Evolutionary conservation across 352 stramenopile species (phyloP), one percentile per base, ranked within the genome.

Genomic region (Peronospora belbahrii): DNA sequence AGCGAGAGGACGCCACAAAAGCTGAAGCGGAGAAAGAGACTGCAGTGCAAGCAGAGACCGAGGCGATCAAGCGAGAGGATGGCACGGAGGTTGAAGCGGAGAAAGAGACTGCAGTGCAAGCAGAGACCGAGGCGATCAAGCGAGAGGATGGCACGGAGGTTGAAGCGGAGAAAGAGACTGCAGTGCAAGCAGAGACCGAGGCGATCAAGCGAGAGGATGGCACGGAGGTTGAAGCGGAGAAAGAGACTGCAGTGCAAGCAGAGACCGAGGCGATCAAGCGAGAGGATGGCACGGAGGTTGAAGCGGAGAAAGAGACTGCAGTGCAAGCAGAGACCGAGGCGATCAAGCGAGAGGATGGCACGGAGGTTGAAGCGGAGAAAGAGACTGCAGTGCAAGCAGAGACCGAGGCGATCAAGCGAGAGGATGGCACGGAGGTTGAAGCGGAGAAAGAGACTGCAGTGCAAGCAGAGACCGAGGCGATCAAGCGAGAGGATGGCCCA

Each of bases 321-420:
- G 35, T 28, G 19, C 30, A 17, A 42, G 52, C 33, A 23, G 20
- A 59, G 11, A 39, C 48, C 1, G 17, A 56, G 35, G 37, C 42
- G 14, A 8, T 14, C 31, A 14, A 52, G 18, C 42, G 31, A 10
- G 32, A 51, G 15, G 43, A 36, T 6, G 14, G 37, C 2, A 35
- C n/a, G n/a, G n/a, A n/a, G n/a, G n/a, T n/a, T n/a, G 42, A 59
- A 9, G 53, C 34, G 7, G 47, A 61, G 30, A 17, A 36, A n/a
- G 35, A 59, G 28, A 18, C 46, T 17, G 30, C 48, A 25, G 35
- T 28, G 19, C 30, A 17, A 42, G 52, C 33, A 23, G 20, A 59
- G 11, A 39, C 48, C 1, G 17, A 56, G 35, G 37, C 42, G 14
- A 8, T 14, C 31, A 14, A 52, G 18, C 42, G 31, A 10, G 32